phyloP scores from a whole-genome alignment of 2,329 filamentous ascomycete genomes.

The Colletotrichum sp. region DNA sequence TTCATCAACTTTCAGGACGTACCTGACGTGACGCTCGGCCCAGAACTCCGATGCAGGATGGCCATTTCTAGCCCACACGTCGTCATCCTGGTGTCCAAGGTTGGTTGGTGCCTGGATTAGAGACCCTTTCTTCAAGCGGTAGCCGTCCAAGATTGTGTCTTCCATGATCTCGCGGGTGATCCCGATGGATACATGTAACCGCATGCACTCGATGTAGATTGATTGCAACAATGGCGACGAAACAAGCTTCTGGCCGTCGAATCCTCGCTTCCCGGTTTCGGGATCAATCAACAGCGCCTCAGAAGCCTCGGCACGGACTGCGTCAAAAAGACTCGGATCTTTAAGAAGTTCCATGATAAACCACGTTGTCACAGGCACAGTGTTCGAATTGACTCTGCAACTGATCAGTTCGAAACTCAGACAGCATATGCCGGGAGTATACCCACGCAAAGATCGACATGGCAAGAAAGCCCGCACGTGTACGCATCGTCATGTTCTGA shows the following conservation, averaged over 20 bases:
- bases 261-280: not conserved
- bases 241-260: slow-evolving; percentile 25
- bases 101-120: slow-evolving; percentile 27
- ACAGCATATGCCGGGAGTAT: fast-evolving
- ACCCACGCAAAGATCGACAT: slow-evolving; percentile 6
- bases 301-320: slow-evolving; percentile 25
- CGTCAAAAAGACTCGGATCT: slow-evolving; percentile 25
- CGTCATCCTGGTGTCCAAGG: slow-evolving; percentile 25
- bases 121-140: slow-evolving; percentile 21
- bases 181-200: slow-evolving; percentile 28
- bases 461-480: slow-evolving; percentile 12
- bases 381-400: slow-evolving; percentile 29
- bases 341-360: slow-evolving; percentile 30
- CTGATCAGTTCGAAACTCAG: not conserved
- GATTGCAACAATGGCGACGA: slow-evolving; percentile 30
- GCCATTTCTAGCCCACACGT: slow-evolving; percentile 7
- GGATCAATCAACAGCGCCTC: slow-evolving; percentile 15
- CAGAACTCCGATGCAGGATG: slow-evolving; percentile 20
- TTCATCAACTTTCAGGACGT: not conserved
- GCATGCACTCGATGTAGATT: slow-evolving; percentile 29
- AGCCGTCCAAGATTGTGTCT: slow-evolving; percentile 20
- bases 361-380: slow-evolving; percentile 33
- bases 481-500: slow-evolving; percentile 15
- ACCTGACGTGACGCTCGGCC: slow-evolving; percentile 21
- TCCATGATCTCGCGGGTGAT: slow-evolving; percentile 27